Conservation (phyloP, 169 alveolate genomes). For the Amoebophrya sp. region DNA sequence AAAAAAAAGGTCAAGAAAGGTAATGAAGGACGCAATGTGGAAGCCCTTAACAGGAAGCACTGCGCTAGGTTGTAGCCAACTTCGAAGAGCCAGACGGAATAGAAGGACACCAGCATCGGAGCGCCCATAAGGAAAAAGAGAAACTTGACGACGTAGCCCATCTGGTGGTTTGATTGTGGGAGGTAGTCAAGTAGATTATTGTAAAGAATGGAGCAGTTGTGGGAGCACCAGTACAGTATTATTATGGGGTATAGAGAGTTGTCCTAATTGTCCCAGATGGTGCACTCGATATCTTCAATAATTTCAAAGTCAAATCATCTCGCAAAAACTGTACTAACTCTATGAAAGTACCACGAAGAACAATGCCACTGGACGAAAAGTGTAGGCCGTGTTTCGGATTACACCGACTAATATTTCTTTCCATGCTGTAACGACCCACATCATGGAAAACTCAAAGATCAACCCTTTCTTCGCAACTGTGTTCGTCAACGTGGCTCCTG, state of each 20-base stretch:
- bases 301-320: no score
- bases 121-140: neutral
- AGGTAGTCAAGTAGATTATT: no score
- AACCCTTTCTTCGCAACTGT: neutral
- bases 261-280: no score
- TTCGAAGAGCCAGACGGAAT: conserved; percentile 8
- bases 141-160: conserved; percentile 24
- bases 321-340: neutral
- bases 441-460: neutral
- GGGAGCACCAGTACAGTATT: no score
- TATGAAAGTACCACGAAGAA: neutral
- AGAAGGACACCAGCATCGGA: conserved; percentile 14
- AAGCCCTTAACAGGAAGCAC: conserved; percentile 24
- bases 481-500: no score
- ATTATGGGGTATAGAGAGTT: no score
- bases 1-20: no score
- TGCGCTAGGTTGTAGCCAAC: neutral
- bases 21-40: no score
- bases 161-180: neutral
- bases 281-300: no score
- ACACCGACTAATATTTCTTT: neutral
- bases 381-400: conserved; percentile 3
- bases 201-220: no score
- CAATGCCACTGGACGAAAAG: neutral
- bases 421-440: neutral